Evolutionary conservation across 75 land plant genomes (phyloP), one percentile per base, ranked within the genome.

Genomic region (Pseudotsuga menziesii): DNA sequence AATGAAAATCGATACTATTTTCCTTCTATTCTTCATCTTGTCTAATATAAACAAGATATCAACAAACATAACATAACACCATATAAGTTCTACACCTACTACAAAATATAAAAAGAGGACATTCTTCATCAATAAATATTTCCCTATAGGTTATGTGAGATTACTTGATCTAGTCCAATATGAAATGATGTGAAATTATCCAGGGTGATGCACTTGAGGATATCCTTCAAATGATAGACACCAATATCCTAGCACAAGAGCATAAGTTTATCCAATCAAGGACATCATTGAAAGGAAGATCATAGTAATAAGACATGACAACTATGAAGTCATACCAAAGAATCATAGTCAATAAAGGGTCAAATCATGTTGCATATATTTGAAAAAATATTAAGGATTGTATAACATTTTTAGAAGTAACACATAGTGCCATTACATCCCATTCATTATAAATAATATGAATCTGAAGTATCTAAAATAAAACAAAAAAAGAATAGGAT

Each of bases 201-300:
- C 73, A 89, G 56, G 26, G 89, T 39, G 44, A 85, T 83, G 57
- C 80, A 57, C 84, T 95, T 83, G 17, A 95, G 85, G 67, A 91
- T 88, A 56, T 87, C 75, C 82, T 94, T 94, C 15, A 94, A 88
- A 57, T 82, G 82, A 63, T 84, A 83, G 11, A 88, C 92, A 88
- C 93, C 98, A n/a, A n/a, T 64, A 77, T 93, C 93, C 78, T 15
- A 95, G 77, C 52, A 95, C 56, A 25, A 95, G 83, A 29, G 96
- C 76, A 64, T n/a, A 95, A 95, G 35, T 95, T 86, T 58, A 62
- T 57, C 98, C 98, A 95, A 69, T 95, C 83, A 20, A 95, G 88
- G 76, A 95, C 82, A 81, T 93, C 95, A 80, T 93, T 95, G 85
- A 95, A 95, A 62, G 98, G 98, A 70, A 95, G 79, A 80, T 95